Conservation (phyloP, 2,329 filamentous ascomycete genomes). For the Cladophialophora carrionii region DNA sequence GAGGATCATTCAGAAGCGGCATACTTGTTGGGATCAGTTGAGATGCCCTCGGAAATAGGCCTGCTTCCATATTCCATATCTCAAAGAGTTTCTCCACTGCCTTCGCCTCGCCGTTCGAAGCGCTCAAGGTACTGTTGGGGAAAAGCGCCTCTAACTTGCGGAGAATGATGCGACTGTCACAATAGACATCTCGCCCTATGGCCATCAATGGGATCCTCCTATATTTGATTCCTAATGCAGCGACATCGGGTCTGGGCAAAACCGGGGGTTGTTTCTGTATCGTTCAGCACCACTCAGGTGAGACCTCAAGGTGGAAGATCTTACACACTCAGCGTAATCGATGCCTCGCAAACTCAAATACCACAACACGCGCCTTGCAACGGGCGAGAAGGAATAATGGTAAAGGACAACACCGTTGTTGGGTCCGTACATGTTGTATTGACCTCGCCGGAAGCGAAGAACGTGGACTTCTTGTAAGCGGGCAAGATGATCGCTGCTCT, state of each 20-base stretch:
- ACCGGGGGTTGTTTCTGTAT: slow-evolving; percentile 65
- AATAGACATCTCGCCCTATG: slow-evolving; percentile 69
- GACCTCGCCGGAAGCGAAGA: neutral
- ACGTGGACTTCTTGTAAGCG: neutral
- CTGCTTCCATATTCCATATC: slow-evolving; percentile 59
- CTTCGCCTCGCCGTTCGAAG: slow-evolving; percentile 47
- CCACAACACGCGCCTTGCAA: slow-evolving; percentile 66
- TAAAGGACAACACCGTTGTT: slow-evolving; percentile 52
- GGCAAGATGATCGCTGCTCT: neutral
- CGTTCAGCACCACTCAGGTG: neutral
- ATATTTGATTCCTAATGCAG: slow-evolving; percentile 64
- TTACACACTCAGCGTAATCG: slow-evolving; percentile 68
- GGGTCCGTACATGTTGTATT: slow-evolving; percentile 26
- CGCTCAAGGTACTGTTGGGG: slow-evolving; percentile 50
- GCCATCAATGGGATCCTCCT: slow-evolving; percentile 70
- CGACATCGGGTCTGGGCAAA: slow-evolving; percentile 68
- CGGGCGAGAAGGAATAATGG: slow-evolving; percentile 69
- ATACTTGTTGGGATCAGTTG: slow-evolving; percentile 61
- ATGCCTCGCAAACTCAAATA: slow-evolving; percentile 69
- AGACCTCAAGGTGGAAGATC: slow-evolving; percentile 39
- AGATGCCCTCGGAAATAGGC: slow-evolving; percentile 59
- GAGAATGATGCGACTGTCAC: slow-evolving; percentile 71
- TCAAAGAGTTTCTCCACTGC: slow-evolving; percentile 62
- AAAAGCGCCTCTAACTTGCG: slow-evolving; percentile 59
- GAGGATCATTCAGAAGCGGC: slow-evolving; percentile 59